Percentiles rank a stretch among this genome's conserved stretches.
phyloP scores from a whole-genome alignment of 139 green algal species.

The Picochlorum sp. region DNA sequence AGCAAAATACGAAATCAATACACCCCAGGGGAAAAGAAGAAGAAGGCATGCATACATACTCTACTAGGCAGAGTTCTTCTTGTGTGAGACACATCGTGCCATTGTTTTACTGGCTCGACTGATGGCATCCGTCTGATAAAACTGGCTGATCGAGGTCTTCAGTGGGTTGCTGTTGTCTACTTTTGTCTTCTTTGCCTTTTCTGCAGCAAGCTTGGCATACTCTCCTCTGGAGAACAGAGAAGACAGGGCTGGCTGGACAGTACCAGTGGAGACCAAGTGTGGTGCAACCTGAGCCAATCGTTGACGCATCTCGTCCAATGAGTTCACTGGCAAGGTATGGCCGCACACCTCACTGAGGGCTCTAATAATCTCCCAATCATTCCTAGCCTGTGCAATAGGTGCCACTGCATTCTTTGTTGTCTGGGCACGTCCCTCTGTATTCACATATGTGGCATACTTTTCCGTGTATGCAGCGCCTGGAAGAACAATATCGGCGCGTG shows the following conservation, averaged over 20 bases:
- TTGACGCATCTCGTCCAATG: constrained; percentile 47
- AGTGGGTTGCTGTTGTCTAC: constrained; percentile 35
- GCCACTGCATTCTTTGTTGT: constrained; percentile 72
- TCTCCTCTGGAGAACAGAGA: constrained; percentile 64
- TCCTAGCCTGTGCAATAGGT: constrained; percentile 60
- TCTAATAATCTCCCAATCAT: constrained; percentile 92
- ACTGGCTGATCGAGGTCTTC: constrained; percentile 67
- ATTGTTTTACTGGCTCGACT: constrained; percentile 81
- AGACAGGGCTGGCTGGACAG: constrained; percentile 69
- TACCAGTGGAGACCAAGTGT: constrained; percentile 53
- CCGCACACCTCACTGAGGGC: constrained; percentile 77
- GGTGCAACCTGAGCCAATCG: constrained; percentile 76
- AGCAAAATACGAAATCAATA: too few relatives aligned
- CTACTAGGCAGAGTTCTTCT: constrained; percentile 1
- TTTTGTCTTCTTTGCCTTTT: constrained; percentile 12
- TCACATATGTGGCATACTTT: constrained; percentile 81
- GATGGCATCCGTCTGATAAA: constrained; percentile 97
- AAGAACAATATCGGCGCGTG: constrained; percentile 85
- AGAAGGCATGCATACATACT: not conserved
- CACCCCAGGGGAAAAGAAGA: not conserved
- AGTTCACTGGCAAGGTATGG: constrained; percentile 79
- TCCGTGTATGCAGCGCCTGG: constrained; percentile 85
- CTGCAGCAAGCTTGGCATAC: constrained; percentile 54
- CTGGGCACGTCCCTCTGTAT: constrained; percentile 91
- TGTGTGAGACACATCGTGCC: constrained; percentile 74